Evolutionary conservation across 2,329 filamentous ascomycete genomes (phyloP).

Genomic region (Cladobotryum mycophilum): DNA sequence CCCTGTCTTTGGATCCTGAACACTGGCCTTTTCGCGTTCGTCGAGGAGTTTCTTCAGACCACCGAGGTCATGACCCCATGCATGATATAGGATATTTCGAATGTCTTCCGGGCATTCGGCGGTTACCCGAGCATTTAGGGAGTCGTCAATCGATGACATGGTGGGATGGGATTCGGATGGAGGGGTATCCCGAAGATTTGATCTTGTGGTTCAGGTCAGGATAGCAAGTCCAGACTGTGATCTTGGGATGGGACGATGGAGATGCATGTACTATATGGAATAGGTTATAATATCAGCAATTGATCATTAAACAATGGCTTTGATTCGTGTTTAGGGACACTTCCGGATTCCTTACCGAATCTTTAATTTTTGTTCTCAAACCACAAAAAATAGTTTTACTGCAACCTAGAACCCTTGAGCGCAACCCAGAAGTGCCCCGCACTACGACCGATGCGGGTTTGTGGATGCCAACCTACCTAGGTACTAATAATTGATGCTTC

Average conservation of each 20-base stretch:
- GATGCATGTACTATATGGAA: too few species aligned
- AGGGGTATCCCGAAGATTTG: neutral
- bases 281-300: too few species aligned
- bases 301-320: too few species aligned
- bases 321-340: too few species aligned
- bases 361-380: neutral
- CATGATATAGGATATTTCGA: conserved; percentile 46
- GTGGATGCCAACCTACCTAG: neutral
- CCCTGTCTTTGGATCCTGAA: conserved; percentile 77
- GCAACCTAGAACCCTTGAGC: neutral
- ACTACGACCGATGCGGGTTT: neutral
- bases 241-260: neutral
- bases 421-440: conserved; percentile 2
- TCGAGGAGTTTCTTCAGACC: conserved; percentile 64
- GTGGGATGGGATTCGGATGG: conserved; percentile 6
- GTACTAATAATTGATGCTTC: neutral
- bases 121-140: conserved; percentile 47
- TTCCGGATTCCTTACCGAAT: too few species aligned
- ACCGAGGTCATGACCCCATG: conserved; percentile 56
- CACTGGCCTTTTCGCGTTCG: conserved; percentile 58
- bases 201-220: too few species aligned
- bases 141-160: conserved; percentile 39
- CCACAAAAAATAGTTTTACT: neutral
- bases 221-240: neutral
- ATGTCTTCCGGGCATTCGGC: conserved; percentile 44